Base-by-base conservation (phyloP, 1,284 basidiomycete species). In the Puccinia hordei region DNA sequence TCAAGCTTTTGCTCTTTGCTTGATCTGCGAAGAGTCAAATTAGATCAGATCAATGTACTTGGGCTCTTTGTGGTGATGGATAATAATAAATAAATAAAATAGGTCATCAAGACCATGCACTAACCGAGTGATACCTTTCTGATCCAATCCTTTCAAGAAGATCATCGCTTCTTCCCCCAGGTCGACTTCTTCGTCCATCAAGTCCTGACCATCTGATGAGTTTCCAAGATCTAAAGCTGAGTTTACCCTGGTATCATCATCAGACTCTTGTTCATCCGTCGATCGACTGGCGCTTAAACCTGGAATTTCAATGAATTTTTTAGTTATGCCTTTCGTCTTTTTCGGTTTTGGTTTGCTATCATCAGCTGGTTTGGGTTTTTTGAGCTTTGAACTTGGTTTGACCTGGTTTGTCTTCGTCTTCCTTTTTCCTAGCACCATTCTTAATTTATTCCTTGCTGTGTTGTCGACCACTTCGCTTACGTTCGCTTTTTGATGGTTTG, bases 81-180 rank as follows among this genome's bases (percentile, higher is more conserved):
- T 41, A 41, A 6, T 44, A 44, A 72, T 17, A 35, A 10, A 12
- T 19, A 51, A 30, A n/a, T 3, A 13, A 0, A 41, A 38, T 19
- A 73, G 24, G 35, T 19, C 30, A 8, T n/a, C 12, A 27, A 27
- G 41, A 30, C 24, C 12, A 49, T 38, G 33, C n/a, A 59, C 69
- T 71, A 33, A 80, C 78, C 78, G 57, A 35, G 69, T 73, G 19
- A 80, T 80, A 73, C 57, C 78, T 55, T 80, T 80, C 33, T 80
- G 38, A 80, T 80, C 78, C 24, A 80, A 63, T 53, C 68, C 78
- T 73, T 53, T 65, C 33, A 80, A 49, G 38, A 80, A 80, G 44
- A 13, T 53, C 27, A 63, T 41, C 13, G 78, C 69, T 41, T 71
- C 66, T 41, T 63, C 38, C 2, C 59, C 57, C n/a, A 73, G 13